A percentile compares a stretch with the other conserved stretches of the same genome.
phyloP scores from a whole-genome alignment of 768 basidiomycete genomes.

The Glaciozyma martinii region DNA sequence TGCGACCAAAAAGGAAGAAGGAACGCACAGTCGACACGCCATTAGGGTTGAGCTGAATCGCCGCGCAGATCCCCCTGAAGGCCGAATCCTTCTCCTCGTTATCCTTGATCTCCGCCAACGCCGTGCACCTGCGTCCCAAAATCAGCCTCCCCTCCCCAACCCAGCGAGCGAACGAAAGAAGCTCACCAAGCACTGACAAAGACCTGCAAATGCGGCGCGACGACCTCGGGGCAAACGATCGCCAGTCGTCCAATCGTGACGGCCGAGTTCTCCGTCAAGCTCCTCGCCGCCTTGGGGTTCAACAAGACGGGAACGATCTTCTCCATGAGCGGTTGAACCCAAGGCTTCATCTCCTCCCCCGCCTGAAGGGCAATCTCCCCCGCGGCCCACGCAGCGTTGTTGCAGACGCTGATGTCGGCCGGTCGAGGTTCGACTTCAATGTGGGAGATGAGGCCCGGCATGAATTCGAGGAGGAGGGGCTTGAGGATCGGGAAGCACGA shows the following conservation, averaged over 20 bases:
- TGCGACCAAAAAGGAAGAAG: no score
- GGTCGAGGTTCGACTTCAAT: conserved; percentile 86
- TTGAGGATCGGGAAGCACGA: conserved; percentile 80
- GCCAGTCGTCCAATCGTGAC: conserved; percentile 96
- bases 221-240: conserved; percentile 75
- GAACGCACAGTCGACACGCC: conserved; percentile 43
- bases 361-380: conserved; percentile 91
- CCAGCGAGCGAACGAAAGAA: not conserved
- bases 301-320: conserved; percentile 87
- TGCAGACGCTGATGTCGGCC: conserved; percentile 92
- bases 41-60: conserved; percentile 86
- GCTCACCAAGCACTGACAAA: conserved; percentile 69
- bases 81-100: conserved; percentile 99
- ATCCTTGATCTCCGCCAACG: conserved; percentile 94
- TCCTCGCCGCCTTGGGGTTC: conserved; percentile 84
- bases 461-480: conserved; percentile 76
- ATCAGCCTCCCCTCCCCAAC: not conserved
- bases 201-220: conserved; percentile 55
- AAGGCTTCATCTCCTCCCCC: conserved; percentile 81
- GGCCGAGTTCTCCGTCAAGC: conserved; percentile 93
- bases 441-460: conserved; percentile 79
- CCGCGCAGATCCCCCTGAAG: conserved; percentile 91
- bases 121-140: conserved; percentile 55
- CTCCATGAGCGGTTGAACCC: conserved; percentile 75
- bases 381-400: conserved; percentile 99